Base-by-base conservation (phyloP, 768 basidiomycete species). In the Mycena belliarum region DNA sequence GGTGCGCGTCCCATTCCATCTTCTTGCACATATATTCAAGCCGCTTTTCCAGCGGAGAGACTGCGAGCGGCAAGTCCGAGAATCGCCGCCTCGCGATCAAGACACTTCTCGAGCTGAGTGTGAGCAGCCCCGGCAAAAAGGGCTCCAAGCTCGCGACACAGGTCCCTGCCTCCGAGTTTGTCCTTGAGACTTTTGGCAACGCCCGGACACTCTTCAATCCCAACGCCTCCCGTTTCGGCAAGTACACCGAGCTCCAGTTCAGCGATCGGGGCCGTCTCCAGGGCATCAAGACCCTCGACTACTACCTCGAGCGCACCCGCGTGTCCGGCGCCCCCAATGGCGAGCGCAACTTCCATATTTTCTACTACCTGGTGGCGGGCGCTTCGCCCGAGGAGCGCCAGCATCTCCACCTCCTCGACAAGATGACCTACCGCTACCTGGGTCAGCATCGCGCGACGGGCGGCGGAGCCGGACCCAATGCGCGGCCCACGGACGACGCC, bases 211-310 rank as follows among this genome's bases (percentile, higher is more conserved):
- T 93, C 53, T 89, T 92, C 76, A 97, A 98, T 68, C 83, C 92
- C 45, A 97, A 97, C 67, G 95, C 96, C 15, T 98, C 97, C 28
- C 89, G 94, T 46, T 97, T 96, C 69, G 97, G 96, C 54, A 95
- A 96, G 71, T 99, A 99, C 72, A 97, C 95, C 43, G 97, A 99
- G 69, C 82, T 99, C 0, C 97, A 98, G 73, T 98, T 98, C 76
- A 91, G 84, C 50, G 95, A 98, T 32, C 88, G 91, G 21, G 95
- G 95, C 8, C 82, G 95, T 4, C 75, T 98, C 0, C 86, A 80
- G 44, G 97, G 97, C 60, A 78, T 93, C 69, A 98, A 98, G 73
- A 95, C 94, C 0, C 86, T 98, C 61, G 95, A 98, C 69, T 98
- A 99, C 75, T 96, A 96, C 73, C 82, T 99, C 49, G 94, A 98